Base-by-base conservation (phyloP, 768 basidiomycete species). In the Collybiopsis luxurians region DNA sequence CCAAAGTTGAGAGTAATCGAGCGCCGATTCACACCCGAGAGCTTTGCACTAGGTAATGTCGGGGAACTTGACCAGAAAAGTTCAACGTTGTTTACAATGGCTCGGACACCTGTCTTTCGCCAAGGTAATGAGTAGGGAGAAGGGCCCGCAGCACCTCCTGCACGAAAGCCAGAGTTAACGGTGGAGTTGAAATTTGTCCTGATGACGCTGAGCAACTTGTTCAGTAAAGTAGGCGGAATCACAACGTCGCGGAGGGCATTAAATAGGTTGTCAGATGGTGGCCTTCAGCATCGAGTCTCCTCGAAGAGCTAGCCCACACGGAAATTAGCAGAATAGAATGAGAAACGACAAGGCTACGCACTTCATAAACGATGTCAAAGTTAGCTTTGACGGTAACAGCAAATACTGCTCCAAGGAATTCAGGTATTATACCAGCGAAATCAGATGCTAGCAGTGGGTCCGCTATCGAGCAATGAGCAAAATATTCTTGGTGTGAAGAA, bases 351-450 rank as follows among this genome's bases (percentile, higher is more conserved):
- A 40, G 17, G 2, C 47, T 27, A 17, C 26, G 13, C n/a, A 90
- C 92, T 78, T 96, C 94, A 66, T 96, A 96, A 5, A 97, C 94
- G 26, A 92, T 84, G 65, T 98, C 95, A 69, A 97, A 96, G 69
- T 96, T 92, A 58, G 97, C 94, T 63, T 86, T 90, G 61, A 98
- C 72, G 2, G 84, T 86, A 4, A 82, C 80, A 23, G 89, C 84
- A 31, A 89, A 90, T 23, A 95, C 77, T n/a, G 84, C 81, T 23
- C 92, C 94, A 61, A 97, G 86, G 67, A 97, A 98, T 59, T 96
- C 92, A 48, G 78, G 75, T 44, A 98, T 72, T 45, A 95, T 88
- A 50, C 90, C 87, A 36, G 89, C 71, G 67, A 98, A 95, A 1
- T 93, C 81, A 66, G 97, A 95, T 9, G 89, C 94, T 57, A 93